These are phyloP conservation scores for Atractiella rhizophila DNA, from an alignment of 768 basidiomycete genomes.

Conservation along the genomic window DNA sequence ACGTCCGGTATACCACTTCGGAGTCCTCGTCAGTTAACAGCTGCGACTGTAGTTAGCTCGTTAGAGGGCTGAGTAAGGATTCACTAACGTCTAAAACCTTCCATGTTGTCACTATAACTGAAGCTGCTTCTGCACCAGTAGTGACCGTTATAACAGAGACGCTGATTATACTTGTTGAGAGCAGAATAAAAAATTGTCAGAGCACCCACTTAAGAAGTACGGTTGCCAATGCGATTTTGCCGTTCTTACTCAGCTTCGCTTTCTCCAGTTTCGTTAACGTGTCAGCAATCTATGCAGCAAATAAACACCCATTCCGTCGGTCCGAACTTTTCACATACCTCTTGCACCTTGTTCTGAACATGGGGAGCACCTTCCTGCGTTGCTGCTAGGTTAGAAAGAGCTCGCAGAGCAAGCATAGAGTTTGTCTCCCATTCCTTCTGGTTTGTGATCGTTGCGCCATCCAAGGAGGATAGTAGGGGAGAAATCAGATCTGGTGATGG, in stretches of 20 bases:
- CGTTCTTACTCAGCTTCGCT: constrained; percentile 36
- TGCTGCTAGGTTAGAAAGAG: constrained; percentile 47
- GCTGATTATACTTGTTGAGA: neutral
- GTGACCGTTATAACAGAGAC: neutral
- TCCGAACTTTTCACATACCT: constrained; percentile 5
- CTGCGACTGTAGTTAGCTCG: neutral
- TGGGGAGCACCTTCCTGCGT: constrained; percentile 7
- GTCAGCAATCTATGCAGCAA: neutral
- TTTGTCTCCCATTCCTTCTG: constrained; percentile 62
- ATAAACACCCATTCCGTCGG: neutral
- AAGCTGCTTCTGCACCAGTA: neutral
- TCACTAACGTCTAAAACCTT: neutral
- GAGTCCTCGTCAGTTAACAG: constrained; percentile 13
- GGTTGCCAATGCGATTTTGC: constrained; percentile 53
- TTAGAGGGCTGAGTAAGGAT: neutral
- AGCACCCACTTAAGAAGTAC: constrained; percentile 59
- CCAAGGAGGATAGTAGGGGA: constrained; percentile 39
- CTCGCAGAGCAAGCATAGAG: constrained; percentile 48
- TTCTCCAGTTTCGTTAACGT: constrained; percentile 25
- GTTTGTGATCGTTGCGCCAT: constrained; percentile 29
- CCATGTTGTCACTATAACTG: neutral
- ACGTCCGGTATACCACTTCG: constrained; percentile 20
- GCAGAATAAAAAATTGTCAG: neutral
- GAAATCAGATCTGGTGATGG: constrained; percentile 28
- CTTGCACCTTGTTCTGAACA: constrained; percentile 13